A percentile compares a stretch with the other conserved stretches of the same genome.
phyloP scores from a whole-genome alignment of 768 basidiomycete genomes.

The Pisolithus albus region DNA sequence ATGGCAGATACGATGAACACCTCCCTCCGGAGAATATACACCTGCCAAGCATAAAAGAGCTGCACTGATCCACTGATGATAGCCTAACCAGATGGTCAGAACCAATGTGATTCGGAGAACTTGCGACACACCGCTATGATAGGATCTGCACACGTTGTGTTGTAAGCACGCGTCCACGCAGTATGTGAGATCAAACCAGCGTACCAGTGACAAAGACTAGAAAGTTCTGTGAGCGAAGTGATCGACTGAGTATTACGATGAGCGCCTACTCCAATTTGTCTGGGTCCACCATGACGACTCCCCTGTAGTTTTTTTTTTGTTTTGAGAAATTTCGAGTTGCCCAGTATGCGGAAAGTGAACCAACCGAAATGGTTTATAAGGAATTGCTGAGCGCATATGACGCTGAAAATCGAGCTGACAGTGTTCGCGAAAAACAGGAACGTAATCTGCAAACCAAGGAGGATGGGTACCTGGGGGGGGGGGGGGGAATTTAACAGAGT shows the following conservation, averaged over 20 bases:
- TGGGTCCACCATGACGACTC: conserved; percentile 20
- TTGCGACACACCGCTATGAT: conserved; percentile 32
- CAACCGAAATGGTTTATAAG: conserved; percentile 41
- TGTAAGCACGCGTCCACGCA: not conserved
- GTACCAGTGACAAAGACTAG: conserved; percentile 40
- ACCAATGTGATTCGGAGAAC: not conserved
- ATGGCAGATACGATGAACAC: conserved; percentile 20
- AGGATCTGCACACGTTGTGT: conserved; percentile 27
- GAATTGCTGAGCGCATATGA: conserved; percentile 38
- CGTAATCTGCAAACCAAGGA: conserved; percentile 24
- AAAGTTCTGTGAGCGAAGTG: not conserved
- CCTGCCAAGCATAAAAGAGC: conserved; percentile 38
- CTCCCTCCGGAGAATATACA: conserved; percentile 27
- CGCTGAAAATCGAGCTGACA: conserved; percentile 37
- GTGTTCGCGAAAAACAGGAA: conserved; percentile 41
- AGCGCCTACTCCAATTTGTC: conserved; percentile 29
- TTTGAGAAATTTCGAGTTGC: not conserved
- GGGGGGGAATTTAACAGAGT: not conserved
- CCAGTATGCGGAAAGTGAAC: conserved; percentile 1
- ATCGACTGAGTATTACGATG: not conserved
- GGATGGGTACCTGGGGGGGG: not conserved
- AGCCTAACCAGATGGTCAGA: conserved; percentile 20
- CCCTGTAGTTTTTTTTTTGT: conserved; percentile 20
- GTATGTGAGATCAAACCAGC: not conserved
- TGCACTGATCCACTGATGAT: conserved; percentile 38